Evolutionary conservation across 345 rosid genomes (phyloP), one percentile per base, ranked within the genome.

Genomic region (Eucalyptus victrix): DNA sequence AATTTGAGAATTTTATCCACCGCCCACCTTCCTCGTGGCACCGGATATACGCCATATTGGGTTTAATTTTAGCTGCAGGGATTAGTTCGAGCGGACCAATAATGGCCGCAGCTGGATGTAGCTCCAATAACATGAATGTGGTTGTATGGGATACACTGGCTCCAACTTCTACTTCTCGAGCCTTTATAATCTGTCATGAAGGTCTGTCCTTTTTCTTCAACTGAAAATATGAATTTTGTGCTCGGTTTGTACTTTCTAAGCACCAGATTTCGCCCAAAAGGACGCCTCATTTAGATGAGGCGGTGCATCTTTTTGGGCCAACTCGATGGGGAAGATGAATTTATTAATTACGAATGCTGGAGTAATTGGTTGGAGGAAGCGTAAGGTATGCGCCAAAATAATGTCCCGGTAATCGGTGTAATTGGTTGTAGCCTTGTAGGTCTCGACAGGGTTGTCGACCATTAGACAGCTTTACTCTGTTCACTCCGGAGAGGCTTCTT

Each of bases 101-200:
- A 45, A 94, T 96, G 90, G 97, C 96, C 91, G 96, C 97, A 53
- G 93, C 97, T 65, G 98, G 99, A 92, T 92, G 91, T 91, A 97
- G 96, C 93, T 92, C 96, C 58, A 96, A 94, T 90, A 95, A 95
- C 91, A 94, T 91, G 80, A 97, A 96, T 92, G 97, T 95, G 54
- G 98, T 96, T 86, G 89, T 97, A 87, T 96, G 98, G 98, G 97
- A 97, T 92, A 96, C 98, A 53, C 91, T 96, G 92, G 97, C 98
- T 92, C 98, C 98, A 12, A 95, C 99, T 53, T 90, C 97, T 89
- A 95, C 96, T 87, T 96, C 98, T 18, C 96, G 89, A 62, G 98
- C 99, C 89, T 95, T 96, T 86, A 94, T 96, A 91, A 88, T 91
- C 80, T 96, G 98, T 90, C 99, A 97, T 93, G 97, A 97, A 94